A percentile compares a stretch with the other conserved stretches of the same genome.
These are phyloP conservation scores for Lactifluus subvellereus DNA, from an alignment of 768 basidiomycete species.

Conservation along the genomic window DNA sequence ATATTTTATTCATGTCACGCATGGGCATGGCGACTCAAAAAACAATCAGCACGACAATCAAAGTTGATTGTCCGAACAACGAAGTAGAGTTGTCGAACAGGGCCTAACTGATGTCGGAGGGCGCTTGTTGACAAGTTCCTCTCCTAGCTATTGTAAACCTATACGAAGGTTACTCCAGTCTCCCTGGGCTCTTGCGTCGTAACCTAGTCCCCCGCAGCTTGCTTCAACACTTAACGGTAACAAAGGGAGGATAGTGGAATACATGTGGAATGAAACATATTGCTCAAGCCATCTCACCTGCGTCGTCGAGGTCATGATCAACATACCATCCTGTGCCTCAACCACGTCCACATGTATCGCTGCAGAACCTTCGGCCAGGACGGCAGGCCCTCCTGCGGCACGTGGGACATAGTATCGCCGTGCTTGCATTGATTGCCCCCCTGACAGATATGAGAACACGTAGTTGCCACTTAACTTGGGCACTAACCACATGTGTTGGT, in stretches of 20 bases:
- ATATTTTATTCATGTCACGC: too few relatives aligned
- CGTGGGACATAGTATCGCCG: not conserved
- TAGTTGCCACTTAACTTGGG: not conserved
- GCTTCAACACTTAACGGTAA: not conserved
- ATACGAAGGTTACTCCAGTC: too few relatives aligned
- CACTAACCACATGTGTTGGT: not conserved
- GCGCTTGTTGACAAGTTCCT: too few relatives aligned
- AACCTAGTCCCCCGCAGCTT: not conserved
- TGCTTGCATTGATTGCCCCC: not conserved
- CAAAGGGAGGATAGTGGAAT: not conserved
- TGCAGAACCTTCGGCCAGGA: not conserved
- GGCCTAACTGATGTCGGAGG: too few relatives aligned
- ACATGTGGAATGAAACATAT: too few relatives aligned
- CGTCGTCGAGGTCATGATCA: not conserved
- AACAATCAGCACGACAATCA: too few relatives aligned
- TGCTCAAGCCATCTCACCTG: too few relatives aligned
- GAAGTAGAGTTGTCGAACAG: too few relatives aligned
- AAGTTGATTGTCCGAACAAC: too few relatives aligned
- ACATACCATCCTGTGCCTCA: not conserved
- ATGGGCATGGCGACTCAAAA: too few relatives aligned
- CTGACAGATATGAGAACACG: not conserved
- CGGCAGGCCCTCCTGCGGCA: not conserved
- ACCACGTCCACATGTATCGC: not conserved
- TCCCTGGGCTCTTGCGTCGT: too few relatives aligned
- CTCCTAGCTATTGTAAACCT: too few relatives aligned